Evolutionary conservation across 2,329 filamentous ascomycete genomes (phyloP), one percentile per base, ranked within the genome.

Genomic region (Fusarium scirpi): DNA sequence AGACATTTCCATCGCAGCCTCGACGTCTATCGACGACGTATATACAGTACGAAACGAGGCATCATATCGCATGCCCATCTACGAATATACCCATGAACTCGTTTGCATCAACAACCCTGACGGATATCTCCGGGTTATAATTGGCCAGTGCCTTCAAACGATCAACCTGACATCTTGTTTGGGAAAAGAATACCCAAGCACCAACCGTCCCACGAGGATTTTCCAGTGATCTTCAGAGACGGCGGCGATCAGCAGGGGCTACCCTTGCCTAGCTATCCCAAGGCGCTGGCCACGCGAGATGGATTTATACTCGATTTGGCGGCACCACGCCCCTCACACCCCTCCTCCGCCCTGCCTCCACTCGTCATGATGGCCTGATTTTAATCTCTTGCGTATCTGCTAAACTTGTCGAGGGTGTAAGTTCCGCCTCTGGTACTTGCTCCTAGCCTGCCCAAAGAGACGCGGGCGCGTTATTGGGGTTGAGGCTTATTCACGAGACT

Each of bases 281-380:
- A 67, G 72, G 65, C 71, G 62, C 65, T 46, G 75, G 61, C 75
- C 74, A 76, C 75, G 75, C 75, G 75, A 76, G 74, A 76, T 74
- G 74, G 74, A 66, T 65, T 74, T 76, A 76, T 55, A 49, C 71
- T 71, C 67, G 74, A 76, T 76, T 76, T 44, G 59, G 46, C 57
- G 30, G 57, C 51, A 24, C 32, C 53, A 58, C 65, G 22, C 54
- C 20, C 58, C 30, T 8, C 9, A n/a, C 45, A 57, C 60, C 20
- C 60, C 52, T 61, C 62, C 60, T 51, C 62, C 43, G 22, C 52
- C 47, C 56, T 58, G 47, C 54, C 46, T 66, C 70, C 66, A 63
- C 74, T 75, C 58, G 67, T 66, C 67, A 76, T 70, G 69, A 64
- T 76, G 75, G 74, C 47, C 71, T 76, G 74, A 76, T 74, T 57